Percentiles rank a stretch among this genome's conserved stretches.
Conservation (phyloP, 257 asterid species). For the Lithospermum erythrorhizon region DNA sequence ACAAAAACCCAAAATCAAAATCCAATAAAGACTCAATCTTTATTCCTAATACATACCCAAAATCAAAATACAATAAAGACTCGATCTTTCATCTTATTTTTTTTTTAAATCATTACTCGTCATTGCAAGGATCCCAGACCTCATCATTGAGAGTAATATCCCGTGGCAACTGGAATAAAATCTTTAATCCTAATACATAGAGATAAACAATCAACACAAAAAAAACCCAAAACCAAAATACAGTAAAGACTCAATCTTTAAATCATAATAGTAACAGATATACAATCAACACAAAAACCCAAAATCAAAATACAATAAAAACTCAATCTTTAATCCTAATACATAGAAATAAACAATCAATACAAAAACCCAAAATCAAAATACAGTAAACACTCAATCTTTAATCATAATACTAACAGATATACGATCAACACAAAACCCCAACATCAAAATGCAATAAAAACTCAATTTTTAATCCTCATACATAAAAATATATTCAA, state of each 20-base stretch:
- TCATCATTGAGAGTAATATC: neutral
- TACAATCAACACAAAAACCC: slow-evolving; percentile 3
- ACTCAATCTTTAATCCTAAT: slow-evolving; percentile 8
- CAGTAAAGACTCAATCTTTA: slow-evolving; percentile 6
- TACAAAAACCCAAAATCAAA: slow-evolving; percentile 9
- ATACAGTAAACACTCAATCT: slow-evolving; percentile 5
- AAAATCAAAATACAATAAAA: slow-evolving; percentile 2
- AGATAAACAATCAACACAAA: no score
- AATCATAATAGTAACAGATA: neutral
- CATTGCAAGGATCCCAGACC: no score
- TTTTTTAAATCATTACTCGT: no score
- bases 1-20: no score
- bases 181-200: no score
- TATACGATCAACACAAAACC: neutral
- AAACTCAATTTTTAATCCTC: slow-evolving; percentile 9
- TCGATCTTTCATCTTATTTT: no score
- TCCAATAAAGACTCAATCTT: no score
- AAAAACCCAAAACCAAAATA: slow-evolving; percentile 5
- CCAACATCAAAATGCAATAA: slow-evolving; percentile 4
- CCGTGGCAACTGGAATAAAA: no score
- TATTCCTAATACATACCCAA: no score
- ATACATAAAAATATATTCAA: slow-evolving; percentile 8
- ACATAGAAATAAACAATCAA: slow-evolving; percentile 10
- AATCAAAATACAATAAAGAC: slow-evolving; percentile 8
- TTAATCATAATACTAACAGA: slow-evolving; percentile 1